Base-by-base conservation (phyloP, 495 filamentous ascomycete genomes). In the Hyaloscypha hepaticicola region DNA sequence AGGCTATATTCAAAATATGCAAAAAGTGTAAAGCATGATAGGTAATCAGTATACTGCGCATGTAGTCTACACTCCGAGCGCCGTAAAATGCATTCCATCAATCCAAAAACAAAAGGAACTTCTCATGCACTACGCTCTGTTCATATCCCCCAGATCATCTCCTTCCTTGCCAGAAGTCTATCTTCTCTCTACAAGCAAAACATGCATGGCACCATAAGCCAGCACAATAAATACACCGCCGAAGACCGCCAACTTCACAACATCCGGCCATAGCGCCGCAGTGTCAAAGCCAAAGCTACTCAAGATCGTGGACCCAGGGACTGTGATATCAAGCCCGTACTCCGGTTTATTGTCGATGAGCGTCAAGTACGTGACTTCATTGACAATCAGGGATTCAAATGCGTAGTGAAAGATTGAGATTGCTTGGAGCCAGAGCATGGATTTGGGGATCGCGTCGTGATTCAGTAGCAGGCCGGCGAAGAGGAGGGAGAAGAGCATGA, bases 321-420 rank as follows among this genome's bases (percentile, higher is more conserved):
- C 93, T 67, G 94, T 92, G 56, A 99, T 99, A 71, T 98, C 90
- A 3, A 99, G 83, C 3, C 95, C 95, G 68, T 91, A 95, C 75
- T 97, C 95, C 38, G n/a, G n/a, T n/a, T n/a, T n/a, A 72, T 96
- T 87, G 71, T 99, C 96, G 55, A 92, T 84, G 64, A 99, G 83
- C 1, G 89, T 92, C 64, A 98, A 80, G 74, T 89, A 92, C n/a
- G 87, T 86, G 57, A 97, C 95, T 77, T 99, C 95, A 74, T 99
- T 99, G 71, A 99, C 95, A 64, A 98, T 95, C 25, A 99, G 83
- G 2, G 91, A 89, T 79, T 97, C 95, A 69, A 99, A 98, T 2
- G 88, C 95, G 73, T 96, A 99, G 74, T 99, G 95, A 85, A 98
- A 99, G 68, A 99, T 99, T 22, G 93, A 97, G n/a, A 97, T 81